Evolutionary conservation across 306 rosid genomes (phyloP), one percentile per base, ranked within the genome.

Genomic region (Myrica gale): DNA sequence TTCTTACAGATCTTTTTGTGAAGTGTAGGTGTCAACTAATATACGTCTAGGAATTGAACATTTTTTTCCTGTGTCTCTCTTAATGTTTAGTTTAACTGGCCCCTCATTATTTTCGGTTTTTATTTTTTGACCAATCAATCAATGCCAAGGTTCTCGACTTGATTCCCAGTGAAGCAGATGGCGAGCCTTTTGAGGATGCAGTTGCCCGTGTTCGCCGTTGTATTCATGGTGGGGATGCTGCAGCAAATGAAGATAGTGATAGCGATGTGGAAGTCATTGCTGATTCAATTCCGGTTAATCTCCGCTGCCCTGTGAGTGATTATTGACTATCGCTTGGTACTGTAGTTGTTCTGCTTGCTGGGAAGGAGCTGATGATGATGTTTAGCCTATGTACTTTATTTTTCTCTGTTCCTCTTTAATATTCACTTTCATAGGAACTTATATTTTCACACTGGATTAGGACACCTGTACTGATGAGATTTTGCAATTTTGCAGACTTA

Each of bases 241-340:
- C 79, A 46, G 93, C 87, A 79, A 84, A 89, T 71, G 96, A 84
- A 68, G 99, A 87, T 63, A 89, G 93, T 70, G 98, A 96, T 81
- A 96, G 98, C 86, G 99, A 96, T 82, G 73, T 96, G 77, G 99
- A 96, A 84, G 93, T 96, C 51, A 97, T 96, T 84, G 91, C 99
- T 12, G 98, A 96, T 81, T 87, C 89, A 57, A 85, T 96, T 80
- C 78, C 84, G 60, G 92, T 96, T 87, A 92, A 86, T 78, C 92
- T 96, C 37, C 98, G 99, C 44, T 96, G 99, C 75, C 99, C 99
- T 1, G 99, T 96, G 88, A 90, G 96, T 86, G 75, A 56, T 42
- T 8, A 65, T 16, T 66, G 46, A 21, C n/a, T 41, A 3, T 8
- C 7, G 21, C 54, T 54, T 37, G 43, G 32, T 39, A 16, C 39